Conservation (phyloP, 176 grass and related monocot species). For the Leersia perrieri region DNA sequence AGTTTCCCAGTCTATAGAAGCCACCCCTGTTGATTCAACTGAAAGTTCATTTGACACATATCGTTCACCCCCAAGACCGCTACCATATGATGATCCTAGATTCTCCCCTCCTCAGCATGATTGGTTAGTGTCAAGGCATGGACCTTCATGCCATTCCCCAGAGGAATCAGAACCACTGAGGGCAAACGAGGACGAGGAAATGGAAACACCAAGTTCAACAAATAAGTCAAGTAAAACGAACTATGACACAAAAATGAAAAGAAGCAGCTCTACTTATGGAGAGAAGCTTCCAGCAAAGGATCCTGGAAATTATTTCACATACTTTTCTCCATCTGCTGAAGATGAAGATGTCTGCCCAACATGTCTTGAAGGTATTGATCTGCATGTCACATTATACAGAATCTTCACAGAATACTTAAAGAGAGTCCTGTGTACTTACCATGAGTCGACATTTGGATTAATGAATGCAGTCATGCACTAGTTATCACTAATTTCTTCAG, state of each 20-base stretch:
- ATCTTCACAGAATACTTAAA: neutral
- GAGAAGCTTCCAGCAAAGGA: slow-evolving; percentile 54
- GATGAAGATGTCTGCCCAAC: slow-evolving; percentile 97
- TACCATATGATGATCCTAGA: slow-evolving; percentile 91
- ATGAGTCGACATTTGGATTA: neutral
- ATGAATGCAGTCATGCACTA: neutral
- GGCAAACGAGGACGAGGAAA: slow-evolving; percentile 48
- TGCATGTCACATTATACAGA: neutral
- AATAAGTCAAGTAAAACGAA: slow-evolving; percentile 64
- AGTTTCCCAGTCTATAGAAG: slow-evolving; percentile 67
- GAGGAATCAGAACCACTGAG: slow-evolving; percentile 74
- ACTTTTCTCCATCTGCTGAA: slow-evolving; percentile 68
- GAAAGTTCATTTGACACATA: slow-evolving; percentile 76
- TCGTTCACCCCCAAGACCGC: slow-evolving; percentile 69
- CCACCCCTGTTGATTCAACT: slow-evolving; percentile 51
- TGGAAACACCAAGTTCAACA: slow-evolving; percentile 45
- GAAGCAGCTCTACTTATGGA: slow-evolving; percentile 50
- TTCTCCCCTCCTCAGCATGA: slow-evolving; percentile 50
- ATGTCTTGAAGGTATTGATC: slow-evolving; percentile 86
- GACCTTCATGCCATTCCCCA: slow-evolving; percentile 60
- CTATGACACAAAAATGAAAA: slow-evolving; percentile 61
- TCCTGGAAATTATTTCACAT: slow-evolving; percentile 50
- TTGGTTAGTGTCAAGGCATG: slow-evolving; percentile 55
- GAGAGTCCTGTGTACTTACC: neutral
- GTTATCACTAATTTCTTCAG: neutral